Evolutionary conservation across 495 filamentous ascomycete genomes (phyloP), one percentile per base, ranked within the genome.

Genomic region (Aspergillus conjunctus): DNA sequence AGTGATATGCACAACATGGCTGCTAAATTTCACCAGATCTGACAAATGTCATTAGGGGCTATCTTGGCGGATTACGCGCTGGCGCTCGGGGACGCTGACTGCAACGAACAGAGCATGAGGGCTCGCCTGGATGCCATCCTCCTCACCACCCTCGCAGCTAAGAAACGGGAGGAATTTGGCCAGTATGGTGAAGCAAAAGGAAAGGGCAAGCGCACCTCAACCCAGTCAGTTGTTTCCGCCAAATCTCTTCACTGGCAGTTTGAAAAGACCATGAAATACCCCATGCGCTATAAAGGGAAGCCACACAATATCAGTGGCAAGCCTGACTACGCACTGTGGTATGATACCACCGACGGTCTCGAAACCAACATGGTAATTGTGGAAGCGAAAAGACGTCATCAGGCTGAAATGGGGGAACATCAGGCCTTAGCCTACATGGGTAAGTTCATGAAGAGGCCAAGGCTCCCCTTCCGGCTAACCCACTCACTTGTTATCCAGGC

Each of bases 361-460:
- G 34, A 54, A 41, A 54, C 51, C 17, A 54, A 54, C 21, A 41
- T 43, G 32, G 33, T 54, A 3, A 20, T 54, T 14, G 51, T 54
- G 1, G 17, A 54, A 22, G 51, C 51, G 17, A 41, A 41, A 43
- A 39, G 17, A 12, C 32, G 11, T 9, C 0, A 7, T 21, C 1
- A 48, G 8, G n/a, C n/a, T 18, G n/a, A 21, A 48, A 2, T 5
- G 10, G 44, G 44, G 3, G 44, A 18, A 21, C 7, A 18, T 22
- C 44, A 48, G 44, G 44, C n/a, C 4, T 48, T 48, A 10, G 17
- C 44, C 4, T 48, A 21, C 5, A 21, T 21, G 44, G 20, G 44
- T 48, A 48, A 48, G 44, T 48, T 48, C 1, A 48, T 48, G 20
- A 11, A 8, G 18, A 48, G 10, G 4, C 20, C n/a, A 14, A 21